Evolutionary conservation across 306 rosid genomes (phyloP).

Genomic region (Castanea crenata): DNA sequence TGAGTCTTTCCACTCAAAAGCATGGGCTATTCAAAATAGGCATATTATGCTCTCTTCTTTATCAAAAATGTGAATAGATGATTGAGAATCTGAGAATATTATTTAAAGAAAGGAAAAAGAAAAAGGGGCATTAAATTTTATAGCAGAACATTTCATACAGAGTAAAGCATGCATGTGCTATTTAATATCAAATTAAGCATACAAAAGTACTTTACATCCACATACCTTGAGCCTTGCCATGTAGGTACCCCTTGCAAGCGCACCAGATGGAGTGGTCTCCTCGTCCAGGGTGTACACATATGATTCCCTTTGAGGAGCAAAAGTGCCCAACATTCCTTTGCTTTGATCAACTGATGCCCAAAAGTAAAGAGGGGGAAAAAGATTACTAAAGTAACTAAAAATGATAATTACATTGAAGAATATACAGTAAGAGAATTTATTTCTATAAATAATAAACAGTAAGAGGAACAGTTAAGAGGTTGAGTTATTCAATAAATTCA

Average conservation of each 20-base stretch:
- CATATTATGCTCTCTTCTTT: neutral
- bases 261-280: conserved; percentile 87
- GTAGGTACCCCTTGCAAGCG: conserved; percentile 86
- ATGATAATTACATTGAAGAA: neutral
- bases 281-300: conserved; percentile 73
- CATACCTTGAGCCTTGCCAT: conserved; percentile 79
- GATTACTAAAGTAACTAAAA: neutral
- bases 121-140: neutral
- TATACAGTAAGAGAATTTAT: too few species aligned
- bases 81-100: neutral
- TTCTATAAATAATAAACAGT: too few species aligned
- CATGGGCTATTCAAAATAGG: neutral
- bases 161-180: neutral
- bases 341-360: conserved; percentile 72
- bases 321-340: conserved; percentile 92
- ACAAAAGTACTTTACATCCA: neutral
- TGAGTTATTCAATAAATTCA: neutral
- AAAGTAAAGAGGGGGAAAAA: neutral
- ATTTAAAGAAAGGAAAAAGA: neutral
- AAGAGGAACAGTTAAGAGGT: neutral
- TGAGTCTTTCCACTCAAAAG: neutral
- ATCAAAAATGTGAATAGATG: neutral
- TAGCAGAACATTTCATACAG: neutral
- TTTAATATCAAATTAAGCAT: neutral
- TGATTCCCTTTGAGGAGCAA: conserved; percentile 80